Conservation (phyloP, 371 early-diverging fungal species). For the Apophysomyces trapeziformis region DNA sequence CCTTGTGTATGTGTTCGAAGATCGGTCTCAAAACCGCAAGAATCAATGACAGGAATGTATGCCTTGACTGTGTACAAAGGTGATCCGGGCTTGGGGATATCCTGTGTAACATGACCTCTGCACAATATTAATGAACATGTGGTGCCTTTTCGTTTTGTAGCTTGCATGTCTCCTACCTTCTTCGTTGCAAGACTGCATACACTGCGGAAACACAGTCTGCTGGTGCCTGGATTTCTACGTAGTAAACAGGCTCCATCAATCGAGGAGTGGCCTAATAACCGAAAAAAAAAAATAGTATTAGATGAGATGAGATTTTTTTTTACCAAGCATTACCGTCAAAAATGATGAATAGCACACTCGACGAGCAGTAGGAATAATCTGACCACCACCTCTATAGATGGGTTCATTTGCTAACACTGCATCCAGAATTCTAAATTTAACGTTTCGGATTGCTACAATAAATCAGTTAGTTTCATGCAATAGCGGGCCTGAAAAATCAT, state of each 20-base stretch:
- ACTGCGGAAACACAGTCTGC: slow-evolving; percentile 95
- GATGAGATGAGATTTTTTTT: too few relatives aligned
- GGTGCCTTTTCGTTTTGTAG: not conserved
- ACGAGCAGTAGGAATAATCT: slow-evolving; percentile 98
- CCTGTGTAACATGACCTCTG: slow-evolving; percentile 97
- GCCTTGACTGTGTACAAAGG: slow-evolving; percentile 95
- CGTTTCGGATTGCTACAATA: slow-evolving; percentile 83
- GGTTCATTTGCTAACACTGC: slow-evolving; percentile 87
- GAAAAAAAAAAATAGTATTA: too few relatives aligned
- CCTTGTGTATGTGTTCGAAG: slow-evolving; percentile 95
- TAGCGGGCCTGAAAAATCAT: not conserved
- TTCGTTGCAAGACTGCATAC: slow-evolving; percentile 92
- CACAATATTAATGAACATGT: slow-evolving; percentile 6
- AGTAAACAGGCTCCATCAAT: slow-evolving; percentile 96
- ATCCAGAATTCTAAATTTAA: slow-evolving; percentile 91
- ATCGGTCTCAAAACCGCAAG: slow-evolving; percentile 97
- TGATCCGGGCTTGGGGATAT: slow-evolving; percentile 94
- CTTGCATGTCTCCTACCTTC: slow-evolving; percentile 55
- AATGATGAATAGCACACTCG: slow-evolving; percentile 97
- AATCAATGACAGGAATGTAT: slow-evolving; percentile 93
- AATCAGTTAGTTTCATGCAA: slow-evolving; percentile 1
- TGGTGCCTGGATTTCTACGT: slow-evolving; percentile 96
- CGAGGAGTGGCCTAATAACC: slow-evolving; percentile 83
- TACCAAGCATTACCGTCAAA: slow-evolving; percentile 66
- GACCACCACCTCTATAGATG: slow-evolving; percentile 94